Percentiles rank a stretch among this genome's conserved stretches.
phyloP scores from a whole-genome alignment of 2,329 filamentous ascomycete species.

The Neofusicoccum ribis region DNA sequence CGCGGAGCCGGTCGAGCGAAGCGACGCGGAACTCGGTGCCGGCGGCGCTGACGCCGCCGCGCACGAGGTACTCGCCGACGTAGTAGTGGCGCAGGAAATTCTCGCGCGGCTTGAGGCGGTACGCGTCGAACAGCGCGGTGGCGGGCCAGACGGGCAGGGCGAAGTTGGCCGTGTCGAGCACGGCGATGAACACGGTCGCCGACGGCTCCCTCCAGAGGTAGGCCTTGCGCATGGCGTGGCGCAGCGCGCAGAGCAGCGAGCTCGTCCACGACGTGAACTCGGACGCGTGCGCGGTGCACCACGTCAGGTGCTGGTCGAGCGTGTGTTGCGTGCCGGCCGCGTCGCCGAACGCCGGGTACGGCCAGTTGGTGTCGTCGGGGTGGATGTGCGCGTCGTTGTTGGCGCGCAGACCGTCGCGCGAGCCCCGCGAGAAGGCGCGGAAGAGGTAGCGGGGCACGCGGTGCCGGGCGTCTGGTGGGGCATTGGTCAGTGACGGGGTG shows the following conservation, averaged over 20 bases:
- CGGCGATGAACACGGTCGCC: not conserved
- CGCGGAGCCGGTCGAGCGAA: not conserved
- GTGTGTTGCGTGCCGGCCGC: not conserved
- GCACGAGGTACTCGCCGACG: conserved; percentile 5
- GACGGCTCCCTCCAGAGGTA: not conserved
- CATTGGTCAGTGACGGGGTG: not conserved
- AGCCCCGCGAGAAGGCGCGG: not conserved
- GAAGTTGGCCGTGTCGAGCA: not conserved
- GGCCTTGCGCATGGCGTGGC: not conserved
- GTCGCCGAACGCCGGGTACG: not conserved
- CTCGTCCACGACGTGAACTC: conserved; percentile 14
- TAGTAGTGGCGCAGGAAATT: conserved; percentile 3
- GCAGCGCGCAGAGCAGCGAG: conserved; percentile 4
- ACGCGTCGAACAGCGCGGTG: not conserved
- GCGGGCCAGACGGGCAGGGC: not conserved
- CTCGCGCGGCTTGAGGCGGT: not conserved
- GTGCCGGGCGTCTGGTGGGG: not conserved
- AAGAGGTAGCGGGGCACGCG: conserved; percentile 15
- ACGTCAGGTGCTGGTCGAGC: conserved; percentile 1
- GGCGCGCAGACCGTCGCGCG: not conserved
- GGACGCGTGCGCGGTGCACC: not conserved
- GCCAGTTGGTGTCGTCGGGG: not conserved
- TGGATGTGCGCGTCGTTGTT: not conserved
- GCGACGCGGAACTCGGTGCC: not conserved
- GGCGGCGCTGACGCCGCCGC: not conserved